Evolutionary conservation across 1,139 yeast genomes (phyloP).

Genomic region (Candida sanyaensis): DNA sequence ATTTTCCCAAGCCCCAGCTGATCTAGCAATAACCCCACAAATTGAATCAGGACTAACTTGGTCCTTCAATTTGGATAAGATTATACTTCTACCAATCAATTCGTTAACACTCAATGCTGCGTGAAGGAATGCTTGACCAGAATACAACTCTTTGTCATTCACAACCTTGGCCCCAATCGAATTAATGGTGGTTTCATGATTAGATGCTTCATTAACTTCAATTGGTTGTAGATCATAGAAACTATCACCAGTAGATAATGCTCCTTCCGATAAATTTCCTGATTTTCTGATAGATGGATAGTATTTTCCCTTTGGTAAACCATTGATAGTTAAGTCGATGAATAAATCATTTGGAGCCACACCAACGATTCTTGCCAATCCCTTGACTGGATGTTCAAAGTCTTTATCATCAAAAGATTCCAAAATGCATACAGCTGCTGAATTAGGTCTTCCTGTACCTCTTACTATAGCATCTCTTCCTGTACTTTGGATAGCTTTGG

Average conservation of each 20-base stretch:
- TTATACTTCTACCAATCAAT: conserved; percentile 79
- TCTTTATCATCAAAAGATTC: conserved; percentile 66
- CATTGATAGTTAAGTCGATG: conserved; percentile 78
- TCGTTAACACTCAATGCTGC: conserved; percentile 59
- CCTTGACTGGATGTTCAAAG: conserved; percentile 65
- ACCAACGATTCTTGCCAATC: conserved; percentile 85
- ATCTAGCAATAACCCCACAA: conserved; percentile 90
- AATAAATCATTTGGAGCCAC: conserved; percentile 53
- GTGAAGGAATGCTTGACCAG: conserved; percentile 68
- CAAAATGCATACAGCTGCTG: conserved; percentile 89
- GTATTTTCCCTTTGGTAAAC: conserved; percentile 64
- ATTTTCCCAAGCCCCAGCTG: conserved; percentile 98
- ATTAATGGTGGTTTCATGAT: conserved; percentile 32
- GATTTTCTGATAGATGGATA: conserved; percentile 66
- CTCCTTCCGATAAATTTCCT: conserved; percentile 80
- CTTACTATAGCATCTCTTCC: conserved; percentile 91
- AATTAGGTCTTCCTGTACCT: conserved; percentile 85
- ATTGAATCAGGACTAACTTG: conserved; percentile 47
- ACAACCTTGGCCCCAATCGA: conserved; percentile 39
- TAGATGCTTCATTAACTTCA: conserved; percentile 41
- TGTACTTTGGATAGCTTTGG: conserved; percentile 62
- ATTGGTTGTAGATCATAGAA: conserved; percentile 51
- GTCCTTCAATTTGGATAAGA: conserved; percentile 50
- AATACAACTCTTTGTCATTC: conserved; percentile 24
- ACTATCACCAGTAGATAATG: conserved; percentile 62